phyloP scores from a whole-genome alignment of 805 yeast species.

The Candida xiaguanensis region DNA sequence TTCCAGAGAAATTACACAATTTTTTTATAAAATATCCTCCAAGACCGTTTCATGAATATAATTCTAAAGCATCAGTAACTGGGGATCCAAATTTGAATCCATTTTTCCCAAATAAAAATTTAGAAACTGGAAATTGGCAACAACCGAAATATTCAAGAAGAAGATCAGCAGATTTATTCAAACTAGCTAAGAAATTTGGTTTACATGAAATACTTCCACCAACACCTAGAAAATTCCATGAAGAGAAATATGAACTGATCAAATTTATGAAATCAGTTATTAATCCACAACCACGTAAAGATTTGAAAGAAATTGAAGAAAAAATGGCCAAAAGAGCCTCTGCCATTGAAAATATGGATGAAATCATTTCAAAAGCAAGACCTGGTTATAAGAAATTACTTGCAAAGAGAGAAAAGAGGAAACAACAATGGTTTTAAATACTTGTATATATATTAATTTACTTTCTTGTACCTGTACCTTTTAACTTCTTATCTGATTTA shows the following conservation, averaged over 20 bases:
- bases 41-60: constrained; percentile 65
- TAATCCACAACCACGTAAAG: constrained; percentile 74
- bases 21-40: constrained; percentile 87
- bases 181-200: constrained; percentile 80
- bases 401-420: constrained; percentile 30
- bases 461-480: constrained; percentile 40
- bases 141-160: constrained; percentile 76
- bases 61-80: constrained; percentile 60
- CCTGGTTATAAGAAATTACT: constrained; percentile 40
- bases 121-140: constrained; percentile 73
- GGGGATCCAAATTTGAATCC: constrained; percentile 77
- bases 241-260: constrained; percentile 69
- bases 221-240: constrained; percentile 66
- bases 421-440: constrained; percentile 30
- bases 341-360: constrained; percentile 66
- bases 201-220: constrained; percentile 73
- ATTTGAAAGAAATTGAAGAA: constrained; percentile 64
- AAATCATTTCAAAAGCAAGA: constrained; percentile 61
- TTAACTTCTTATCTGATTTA: constrained; percentile 43
- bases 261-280: constrained; percentile 72
- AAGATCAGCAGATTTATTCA: constrained; percentile 78
- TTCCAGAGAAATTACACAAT: constrained; percentile 66
- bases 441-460: neutral
- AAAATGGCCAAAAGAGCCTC: constrained; percentile 59
- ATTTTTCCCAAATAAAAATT: constrained; percentile 79